phyloP scores from a whole-genome alignment of 2,329 filamentous ascomycete species.

The Ilyonectria destructans region DNA sequence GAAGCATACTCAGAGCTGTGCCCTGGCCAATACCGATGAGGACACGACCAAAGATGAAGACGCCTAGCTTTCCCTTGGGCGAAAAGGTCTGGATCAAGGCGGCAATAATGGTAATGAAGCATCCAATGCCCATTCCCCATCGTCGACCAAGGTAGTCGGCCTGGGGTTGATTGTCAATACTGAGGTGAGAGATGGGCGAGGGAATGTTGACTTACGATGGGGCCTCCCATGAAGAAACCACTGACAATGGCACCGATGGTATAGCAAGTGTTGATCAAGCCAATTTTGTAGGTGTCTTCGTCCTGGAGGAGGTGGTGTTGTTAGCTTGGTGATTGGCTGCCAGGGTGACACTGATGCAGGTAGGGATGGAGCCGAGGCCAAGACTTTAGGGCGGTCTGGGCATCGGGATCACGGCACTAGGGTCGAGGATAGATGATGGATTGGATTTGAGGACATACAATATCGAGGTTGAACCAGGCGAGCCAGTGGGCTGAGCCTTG shows the following conservation, averaged over 20 bases:
- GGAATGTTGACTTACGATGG: conserved; percentile 58
- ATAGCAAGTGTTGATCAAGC: conserved; percentile 77
- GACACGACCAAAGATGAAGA: conserved; percentile 79
- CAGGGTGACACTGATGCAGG: background rate
- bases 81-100: conserved; percentile 80
- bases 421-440: background rate
- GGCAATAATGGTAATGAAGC: conserved; percentile 76
- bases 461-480: conserved; percentile 71
- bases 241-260: conserved; percentile 80
- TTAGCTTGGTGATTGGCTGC: conserved; percentile 8
- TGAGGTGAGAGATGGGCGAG: background rate
- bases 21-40: conserved; percentile 81
- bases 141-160: conserved; percentile 75
- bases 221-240: conserved; percentile 80
- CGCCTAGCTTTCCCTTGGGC: conserved; percentile 72
- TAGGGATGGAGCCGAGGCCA: background rate
- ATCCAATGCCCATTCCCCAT: conserved; percentile 76
- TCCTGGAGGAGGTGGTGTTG: conserved; percentile 45
- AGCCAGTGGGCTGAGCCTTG: conserved; percentile 79
- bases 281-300: conserved; percentile 62
- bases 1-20: conserved; percentile 68
- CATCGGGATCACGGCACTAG: conserved; percentile 13
- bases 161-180: conserved; percentile 43
- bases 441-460: conserved; percentile 44
- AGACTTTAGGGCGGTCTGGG: background rate